Percentiles rank a stretch among this genome's conserved stretches.
Conservation (phyloP, 495 filamentous ascomycete genomes). For the Aspergillus saccharolyticus region DNA sequence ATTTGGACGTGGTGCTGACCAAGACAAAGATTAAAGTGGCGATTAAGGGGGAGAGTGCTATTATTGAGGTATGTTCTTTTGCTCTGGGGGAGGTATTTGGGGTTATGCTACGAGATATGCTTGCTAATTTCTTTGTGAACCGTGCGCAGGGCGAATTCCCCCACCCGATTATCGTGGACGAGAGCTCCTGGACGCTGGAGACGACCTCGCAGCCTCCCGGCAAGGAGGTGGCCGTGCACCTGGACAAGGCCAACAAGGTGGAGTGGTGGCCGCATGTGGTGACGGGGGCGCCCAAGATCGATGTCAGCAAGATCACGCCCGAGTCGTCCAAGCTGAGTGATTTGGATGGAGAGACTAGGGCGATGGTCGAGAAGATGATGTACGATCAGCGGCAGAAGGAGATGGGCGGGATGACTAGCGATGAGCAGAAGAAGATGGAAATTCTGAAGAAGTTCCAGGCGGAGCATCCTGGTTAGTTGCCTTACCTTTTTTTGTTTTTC, state of each 20-base stretch:
- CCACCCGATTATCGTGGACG: constrained; percentile 72
- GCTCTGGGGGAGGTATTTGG: neutral
- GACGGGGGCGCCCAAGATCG: constrained; percentile 72
- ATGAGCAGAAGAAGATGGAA: constrained; percentile 89
- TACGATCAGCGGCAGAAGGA: constrained; percentile 98
- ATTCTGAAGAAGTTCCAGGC: constrained; percentile 87
- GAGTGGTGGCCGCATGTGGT: constrained; percentile 97
- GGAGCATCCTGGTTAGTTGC: constrained; percentile 84
- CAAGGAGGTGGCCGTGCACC: constrained; percentile 81
- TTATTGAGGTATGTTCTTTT: constrained; percentile 64
- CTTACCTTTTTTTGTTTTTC: constrained; percentile 40
- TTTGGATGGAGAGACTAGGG: constrained; percentile 88
- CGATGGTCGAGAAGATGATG: constrained; percentile 99
- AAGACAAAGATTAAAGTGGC: constrained; percentile 73
- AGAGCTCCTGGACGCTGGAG: constrained; percentile 91
- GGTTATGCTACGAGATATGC: neutral
- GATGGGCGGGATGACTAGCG: constrained; percentile 76
- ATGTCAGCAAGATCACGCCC: constrained; percentile 89
- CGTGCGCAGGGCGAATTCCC: constrained; percentile 80
- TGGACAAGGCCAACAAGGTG: constrained; percentile 95
- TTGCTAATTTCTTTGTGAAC: constrained; percentile 1
- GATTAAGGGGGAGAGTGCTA: constrained; percentile 80
- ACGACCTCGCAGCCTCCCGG: constrained; percentile 52
- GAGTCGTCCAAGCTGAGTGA: constrained; percentile 87
- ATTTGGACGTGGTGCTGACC: constrained; percentile 77